A percentile compares a stretch with the other conserved stretches of the same genome.
Evolutionary conservation across 1,139 yeast genomes (phyloP).

Genomic region (Diutina scorzettiae): DNA sequence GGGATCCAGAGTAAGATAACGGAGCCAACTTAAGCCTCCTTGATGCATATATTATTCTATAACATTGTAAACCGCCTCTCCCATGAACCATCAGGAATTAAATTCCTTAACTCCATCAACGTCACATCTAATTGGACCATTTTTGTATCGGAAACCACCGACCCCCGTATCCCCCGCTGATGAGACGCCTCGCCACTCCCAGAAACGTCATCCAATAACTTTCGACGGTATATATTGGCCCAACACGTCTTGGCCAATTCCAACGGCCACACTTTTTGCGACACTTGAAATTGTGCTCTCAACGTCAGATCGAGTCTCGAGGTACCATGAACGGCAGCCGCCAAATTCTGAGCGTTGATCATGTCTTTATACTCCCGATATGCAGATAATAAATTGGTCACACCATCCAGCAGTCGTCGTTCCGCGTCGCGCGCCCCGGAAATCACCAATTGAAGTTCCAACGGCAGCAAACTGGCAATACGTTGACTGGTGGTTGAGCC

Average conservation of each 20-base stretch:
- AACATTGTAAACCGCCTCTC: not conserved
- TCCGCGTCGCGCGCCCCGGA: slow-evolving; percentile 63
- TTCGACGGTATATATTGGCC: slow-evolving; percentile 33
- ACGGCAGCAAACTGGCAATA: slow-evolving; percentile 40
- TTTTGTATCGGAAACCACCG: slow-evolving; percentile 30
- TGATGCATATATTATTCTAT: not conserved
- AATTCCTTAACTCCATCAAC: slow-evolving; percentile 25
- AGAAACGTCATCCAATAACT: slow-evolving; percentile 23
- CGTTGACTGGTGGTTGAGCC: slow-evolving; percentile 17
- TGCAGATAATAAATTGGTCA: slow-evolving; percentile 62
- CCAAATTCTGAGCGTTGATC: slow-evolving; percentile 35
- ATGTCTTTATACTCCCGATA: slow-evolving; percentile 63
- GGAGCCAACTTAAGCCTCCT: no score
- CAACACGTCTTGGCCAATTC: slow-evolving; percentile 41
- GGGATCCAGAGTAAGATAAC: no score
- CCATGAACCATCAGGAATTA: not conserved
- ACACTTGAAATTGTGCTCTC: slow-evolving; percentile 23
- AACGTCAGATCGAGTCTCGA: slow-evolving; percentile 21
- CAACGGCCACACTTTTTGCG: slow-evolving; percentile 37
- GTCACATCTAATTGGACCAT: slow-evolving; percentile 38
- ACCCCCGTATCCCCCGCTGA: slow-evolving; percentile 19
- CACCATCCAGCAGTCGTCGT: slow-evolving; percentile 38
- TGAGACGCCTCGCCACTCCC: slow-evolving; percentile 21
- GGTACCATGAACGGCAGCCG: slow-evolving; percentile 16
- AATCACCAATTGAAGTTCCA: slow-evolving; percentile 58